phyloP scores from a whole-genome alignment of 1,284 basidiomycete genomes.

The Apiotrichum montevideense region DNA sequence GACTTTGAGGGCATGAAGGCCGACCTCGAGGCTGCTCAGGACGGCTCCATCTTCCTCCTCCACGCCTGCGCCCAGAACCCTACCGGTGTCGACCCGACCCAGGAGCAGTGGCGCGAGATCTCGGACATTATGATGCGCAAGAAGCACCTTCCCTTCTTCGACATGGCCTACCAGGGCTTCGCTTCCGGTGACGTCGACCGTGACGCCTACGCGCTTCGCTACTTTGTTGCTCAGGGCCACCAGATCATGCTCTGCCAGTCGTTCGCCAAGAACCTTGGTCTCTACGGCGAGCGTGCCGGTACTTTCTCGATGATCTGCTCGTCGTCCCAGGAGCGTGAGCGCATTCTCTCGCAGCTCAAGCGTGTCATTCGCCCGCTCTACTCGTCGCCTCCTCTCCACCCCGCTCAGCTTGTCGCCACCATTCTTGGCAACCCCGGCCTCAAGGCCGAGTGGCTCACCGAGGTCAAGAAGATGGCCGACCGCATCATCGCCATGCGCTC shows the following conservation, averaged over 20 bases:
- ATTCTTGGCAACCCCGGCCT: slow-evolving; percentile 71
- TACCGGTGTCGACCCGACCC: slow-evolving; percentile 92
- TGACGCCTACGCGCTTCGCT: slow-evolving; percentile 92
- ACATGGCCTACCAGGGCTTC: slow-evolving; percentile 87
- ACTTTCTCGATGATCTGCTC: slow-evolving; percentile 77
- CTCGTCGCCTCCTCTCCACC: slow-evolving; percentile 95
- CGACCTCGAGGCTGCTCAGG: slow-evolving; percentile 59
- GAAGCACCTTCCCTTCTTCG: slow-evolving; percentile 55
- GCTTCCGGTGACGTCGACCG: slow-evolving; percentile 80
- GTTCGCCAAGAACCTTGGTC: slow-evolving; percentile 98
- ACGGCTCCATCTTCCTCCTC: slow-evolving; percentile 52
- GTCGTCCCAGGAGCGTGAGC: slow-evolving; percentile 73
- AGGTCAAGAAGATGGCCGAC: slow-evolving; percentile 92
- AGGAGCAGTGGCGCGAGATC: slow-evolving; percentile 87
- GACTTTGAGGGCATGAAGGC: slow-evolving; percentile 87
- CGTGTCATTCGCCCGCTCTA: slow-evolving; percentile 96
- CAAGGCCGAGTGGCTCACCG: slow-evolving; percentile 76
- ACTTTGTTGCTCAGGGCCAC: slow-evolving; percentile 86
- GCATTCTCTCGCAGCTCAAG: slow-evolving; percentile 88
- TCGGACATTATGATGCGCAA: slow-evolving; percentile 69
- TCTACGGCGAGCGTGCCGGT: slow-evolving; percentile 95
- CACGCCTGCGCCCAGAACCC: slow-evolving; percentile 72
- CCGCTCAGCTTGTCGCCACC: slow-evolving; percentile 79
- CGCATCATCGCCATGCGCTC: slow-evolving; percentile 95
- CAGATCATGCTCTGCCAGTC: slow-evolving; percentile 83